These are phyloP conservation scores for Fusarium nurragi DNA, from an alignment of 2,329 filamentous ascomycete genomes.

Conservation along the genomic window DNA sequence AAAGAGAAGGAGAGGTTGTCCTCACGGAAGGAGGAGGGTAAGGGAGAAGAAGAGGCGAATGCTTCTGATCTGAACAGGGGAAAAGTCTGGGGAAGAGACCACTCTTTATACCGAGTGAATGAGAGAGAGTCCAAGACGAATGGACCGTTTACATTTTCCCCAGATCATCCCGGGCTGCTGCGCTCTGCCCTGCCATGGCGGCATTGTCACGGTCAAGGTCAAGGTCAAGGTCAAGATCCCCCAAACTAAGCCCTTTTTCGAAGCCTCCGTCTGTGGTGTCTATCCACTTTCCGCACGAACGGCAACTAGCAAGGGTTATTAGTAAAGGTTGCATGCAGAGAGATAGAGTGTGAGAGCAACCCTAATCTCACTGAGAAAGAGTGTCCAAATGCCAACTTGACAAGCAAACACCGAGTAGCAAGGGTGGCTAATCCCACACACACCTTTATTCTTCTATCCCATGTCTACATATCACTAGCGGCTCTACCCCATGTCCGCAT, in stretches of 20 bases:
- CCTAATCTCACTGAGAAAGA: constrained; percentile 4
- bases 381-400: not conserved
- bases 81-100: constrained; percentile 38
- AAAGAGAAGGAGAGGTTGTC: constrained; percentile 8
- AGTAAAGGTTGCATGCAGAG: constrained; percentile 1
- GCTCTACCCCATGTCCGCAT: constrained; percentile 23
- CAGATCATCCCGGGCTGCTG: constrained; percentile 13
- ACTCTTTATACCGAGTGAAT: constrained; percentile 33
- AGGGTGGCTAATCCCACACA: constrained; percentile 12
- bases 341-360: constrained; percentile 12
- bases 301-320: constrained; percentile 35
- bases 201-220: constrained; percentile 12
- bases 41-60: constrained; percentile 34
- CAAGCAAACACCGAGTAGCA: not conserved
- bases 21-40: constrained; percentile 16
- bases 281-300: constrained; percentile 34
- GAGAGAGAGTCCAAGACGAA: not conserved
- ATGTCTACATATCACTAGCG: constrained; percentile 15
- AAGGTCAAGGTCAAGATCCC: not conserved
- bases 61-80: constrained; percentile 38
- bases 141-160: constrained; percentile 8
- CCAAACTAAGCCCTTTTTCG: constrained; percentile 19
- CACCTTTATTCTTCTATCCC: constrained; percentile 13
- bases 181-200: constrained; percentile 3
- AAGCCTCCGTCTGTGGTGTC: constrained; percentile 25